These are phyloP conservation scores for Podospora comata DNA, from an alignment of 495 filamentous ascomycete species.

Conservation along the genomic window DNA sequence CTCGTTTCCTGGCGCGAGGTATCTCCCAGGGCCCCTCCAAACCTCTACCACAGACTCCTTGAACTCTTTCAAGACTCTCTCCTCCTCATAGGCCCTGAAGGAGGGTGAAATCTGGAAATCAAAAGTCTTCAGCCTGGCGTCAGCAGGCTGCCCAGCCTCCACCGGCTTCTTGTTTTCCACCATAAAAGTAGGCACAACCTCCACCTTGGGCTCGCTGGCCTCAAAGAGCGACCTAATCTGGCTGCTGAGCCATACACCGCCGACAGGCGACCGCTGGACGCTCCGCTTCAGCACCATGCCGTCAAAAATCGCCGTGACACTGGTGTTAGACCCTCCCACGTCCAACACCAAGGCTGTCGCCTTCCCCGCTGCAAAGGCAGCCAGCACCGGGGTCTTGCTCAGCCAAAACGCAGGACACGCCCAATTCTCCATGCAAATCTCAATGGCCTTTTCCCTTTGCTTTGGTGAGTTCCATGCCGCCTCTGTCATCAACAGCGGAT, in stretches of 20 bases:
- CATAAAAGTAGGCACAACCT: constrained; percentile 81
- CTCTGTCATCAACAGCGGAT: constrained; percentile 90
- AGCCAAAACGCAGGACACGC: constrained; percentile 91
- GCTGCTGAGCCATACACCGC: constrained; percentile 82
- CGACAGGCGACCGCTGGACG: constrained; percentile 75
- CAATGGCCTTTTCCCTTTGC: constrained; percentile 84
- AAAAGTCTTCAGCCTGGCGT: constrained; percentile 55
- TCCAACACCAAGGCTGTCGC: constrained; percentile 88
- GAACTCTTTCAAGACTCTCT: constrained; percentile 89
- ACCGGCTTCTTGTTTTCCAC: constrained; percentile 81
- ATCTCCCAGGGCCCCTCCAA: constrained; percentile 78
- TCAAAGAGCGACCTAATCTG: constrained; percentile 82
- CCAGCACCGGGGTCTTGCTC: constrained; percentile 55
- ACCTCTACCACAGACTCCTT: constrained; percentile 95
- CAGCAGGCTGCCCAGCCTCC: constrained; percentile 78
- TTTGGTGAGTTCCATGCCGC: constrained; percentile 87
- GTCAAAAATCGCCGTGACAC: constrained; percentile 88
- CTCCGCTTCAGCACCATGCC: constrained; percentile 90
- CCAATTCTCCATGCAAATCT: constrained; percentile 94
- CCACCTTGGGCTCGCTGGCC: constrained; percentile 69
- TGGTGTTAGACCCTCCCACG: constrained; percentile 85
- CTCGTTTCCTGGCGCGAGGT: constrained; percentile 58
- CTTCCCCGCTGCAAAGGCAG: constrained; percentile 83
- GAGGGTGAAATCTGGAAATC: constrained; percentile 61
- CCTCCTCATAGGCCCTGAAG: constrained; percentile 82